These are phyloP conservation scores for Penicillium decumbens DNA, from an alignment of 2,329 filamentous ascomycete genomes.

Conservation along the genomic window DNA sequence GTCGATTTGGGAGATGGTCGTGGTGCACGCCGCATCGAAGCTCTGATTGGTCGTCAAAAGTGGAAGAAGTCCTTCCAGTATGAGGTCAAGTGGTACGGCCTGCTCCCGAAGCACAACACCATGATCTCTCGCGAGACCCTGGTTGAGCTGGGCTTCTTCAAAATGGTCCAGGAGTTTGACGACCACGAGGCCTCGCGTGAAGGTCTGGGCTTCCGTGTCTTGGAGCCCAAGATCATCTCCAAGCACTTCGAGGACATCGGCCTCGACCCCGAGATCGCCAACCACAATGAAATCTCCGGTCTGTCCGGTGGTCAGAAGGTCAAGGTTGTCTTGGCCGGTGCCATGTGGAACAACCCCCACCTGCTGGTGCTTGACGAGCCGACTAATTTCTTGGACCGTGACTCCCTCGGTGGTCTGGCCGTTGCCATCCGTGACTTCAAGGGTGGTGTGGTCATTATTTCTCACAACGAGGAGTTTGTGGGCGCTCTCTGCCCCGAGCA, in stretches of 20 bases:
- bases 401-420: conserved; percentile 93
- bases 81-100: conserved; percentile 87
- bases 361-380: conserved; percentile 95
- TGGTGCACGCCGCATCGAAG: conserved; percentile 71
- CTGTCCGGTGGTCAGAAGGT: conserved; percentile 97
- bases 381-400: conserved; percentile 98
- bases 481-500: conserved; percentile 93
- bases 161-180: conserved; percentile 95
- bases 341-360: conserved; percentile 99
- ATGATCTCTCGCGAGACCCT: conserved; percentile 92
- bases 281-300: conserved; percentile 96
- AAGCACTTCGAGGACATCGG: conserved; percentile 98
- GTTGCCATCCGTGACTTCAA: conserved; percentile 97
- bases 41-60: conserved; percentile 93
- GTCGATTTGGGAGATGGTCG: conserved; percentile 81
- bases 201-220: conserved; percentile 89
- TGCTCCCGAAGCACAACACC: conserved; percentile 88
- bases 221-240: conserved; percentile 88
- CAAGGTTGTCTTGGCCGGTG: conserved; percentile 93
- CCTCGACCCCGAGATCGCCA: conserved; percentile 93
- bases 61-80: conserved; percentile 99
- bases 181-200: conserved; percentile 98
- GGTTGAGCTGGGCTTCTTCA: conserved; percentile 76
- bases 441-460: conserved; percentile 98
- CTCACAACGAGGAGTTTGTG: conserved; percentile 98